Percentiles rank a stretch among this genome's conserved stretches.
Evolutionary conservation across 2,329 filamentous ascomycete genomes (phyloP).

Genomic region (Colletotrichum truncatum): DNA sequence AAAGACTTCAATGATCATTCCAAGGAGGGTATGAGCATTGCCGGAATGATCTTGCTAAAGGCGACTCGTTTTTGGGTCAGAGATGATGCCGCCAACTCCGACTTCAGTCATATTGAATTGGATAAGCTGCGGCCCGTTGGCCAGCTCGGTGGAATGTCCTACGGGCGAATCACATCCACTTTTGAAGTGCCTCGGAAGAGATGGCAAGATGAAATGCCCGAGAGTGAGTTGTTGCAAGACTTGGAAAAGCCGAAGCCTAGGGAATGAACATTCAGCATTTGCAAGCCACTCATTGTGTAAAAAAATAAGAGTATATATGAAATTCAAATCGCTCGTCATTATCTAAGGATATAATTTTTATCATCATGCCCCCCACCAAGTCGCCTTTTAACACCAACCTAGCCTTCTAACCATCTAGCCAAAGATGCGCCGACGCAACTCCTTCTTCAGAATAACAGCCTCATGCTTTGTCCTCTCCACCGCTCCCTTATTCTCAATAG

Average conservation of each 20-base stretch:
- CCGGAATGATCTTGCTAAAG: conserved; percentile 80
- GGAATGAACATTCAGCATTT: too few species aligned
- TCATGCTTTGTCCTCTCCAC: conserved; percentile 35
- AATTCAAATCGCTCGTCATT: conserved; percentile 11
- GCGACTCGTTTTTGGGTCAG: conserved; percentile 88
- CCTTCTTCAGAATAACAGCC: conserved; percentile 38
- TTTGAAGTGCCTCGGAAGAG: conserved; percentile 68
- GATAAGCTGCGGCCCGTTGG: conserved; percentile 78
- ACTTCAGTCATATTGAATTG: conserved; percentile 73
- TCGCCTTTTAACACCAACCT: neutral
- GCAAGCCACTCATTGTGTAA: too few species aligned
- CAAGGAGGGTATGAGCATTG: conserved; percentile 77
- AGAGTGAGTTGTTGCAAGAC: conserved; percentile 9
- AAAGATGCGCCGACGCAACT: conserved; percentile 38
- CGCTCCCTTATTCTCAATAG: conserved; percentile 33
- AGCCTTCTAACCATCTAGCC: too few species aligned
- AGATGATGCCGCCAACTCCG: conserved; percentile 85
- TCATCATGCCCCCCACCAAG: neutral
- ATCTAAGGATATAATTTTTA: conserved; percentile 10
- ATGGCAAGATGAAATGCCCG: conserved; percentile 35
- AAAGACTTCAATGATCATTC: conserved; percentile 80
- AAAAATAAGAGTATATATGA: conserved; percentile 34
- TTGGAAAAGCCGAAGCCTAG: too few species aligned
- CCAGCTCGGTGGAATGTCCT: conserved; percentile 86
- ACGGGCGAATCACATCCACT: conserved; percentile 74